A percentile compares a stretch with the other conserved stretches of the same genome.
Evolutionary conservation across 2,329 filamentous ascomycete genomes (phyloP).

Genomic region (Diaporthe sp.): DNA sequence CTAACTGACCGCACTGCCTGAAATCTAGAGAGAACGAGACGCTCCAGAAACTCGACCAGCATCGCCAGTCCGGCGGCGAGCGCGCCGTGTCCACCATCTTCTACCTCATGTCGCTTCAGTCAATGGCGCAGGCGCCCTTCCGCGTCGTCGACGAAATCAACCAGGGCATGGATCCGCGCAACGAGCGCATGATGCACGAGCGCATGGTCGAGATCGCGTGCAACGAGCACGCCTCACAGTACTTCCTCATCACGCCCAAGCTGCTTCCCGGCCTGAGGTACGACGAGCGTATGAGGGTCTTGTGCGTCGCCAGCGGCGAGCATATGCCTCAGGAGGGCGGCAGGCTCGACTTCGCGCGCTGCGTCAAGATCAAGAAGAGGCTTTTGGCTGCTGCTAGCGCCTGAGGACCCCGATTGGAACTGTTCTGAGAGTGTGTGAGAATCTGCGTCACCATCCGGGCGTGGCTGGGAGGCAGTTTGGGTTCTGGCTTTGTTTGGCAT

Average conservation of each 20-base stretch:
- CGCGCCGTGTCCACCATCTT: slow-evolving; percentile 97
- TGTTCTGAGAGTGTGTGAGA: too few species aligned
- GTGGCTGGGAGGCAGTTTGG: neutral
- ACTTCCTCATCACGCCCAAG: slow-evolving; percentile 98
- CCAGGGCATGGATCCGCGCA: slow-evolving; percentile 98
- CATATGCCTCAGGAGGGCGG: slow-evolving; percentile 69
- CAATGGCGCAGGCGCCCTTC: slow-evolving; percentile 93
- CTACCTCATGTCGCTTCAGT: slow-evolving; percentile 98
- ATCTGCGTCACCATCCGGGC: neutral
- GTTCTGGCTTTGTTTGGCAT: neutral
- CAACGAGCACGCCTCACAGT: slow-evolving; percentile 81
- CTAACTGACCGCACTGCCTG: slow-evolving; percentile 38
- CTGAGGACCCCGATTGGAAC: slow-evolving; percentile 22
- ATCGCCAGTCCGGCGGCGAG: slow-evolving; percentile 96
- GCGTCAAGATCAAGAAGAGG: slow-evolving; percentile 58
- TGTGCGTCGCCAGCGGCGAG: slow-evolving; percentile 94
- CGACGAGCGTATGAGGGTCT: slow-evolving; percentile 89
- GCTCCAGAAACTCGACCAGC: slow-evolving; percentile 86
- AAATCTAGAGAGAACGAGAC: slow-evolving; percentile 78
- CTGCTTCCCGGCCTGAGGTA: slow-evolving; percentile 88
- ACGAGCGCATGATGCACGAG: slow-evolving; percentile 97
- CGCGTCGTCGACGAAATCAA: slow-evolving; percentile 99
- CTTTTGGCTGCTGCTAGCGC: slow-evolving; percentile 49
- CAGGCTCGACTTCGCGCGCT: slow-evolving; percentile 62
- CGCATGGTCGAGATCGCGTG: slow-evolving; percentile 99